Conservation (phyloP, 2,329 filamentous ascomycete genomes). For the Exophiala oligosperma region DNA sequence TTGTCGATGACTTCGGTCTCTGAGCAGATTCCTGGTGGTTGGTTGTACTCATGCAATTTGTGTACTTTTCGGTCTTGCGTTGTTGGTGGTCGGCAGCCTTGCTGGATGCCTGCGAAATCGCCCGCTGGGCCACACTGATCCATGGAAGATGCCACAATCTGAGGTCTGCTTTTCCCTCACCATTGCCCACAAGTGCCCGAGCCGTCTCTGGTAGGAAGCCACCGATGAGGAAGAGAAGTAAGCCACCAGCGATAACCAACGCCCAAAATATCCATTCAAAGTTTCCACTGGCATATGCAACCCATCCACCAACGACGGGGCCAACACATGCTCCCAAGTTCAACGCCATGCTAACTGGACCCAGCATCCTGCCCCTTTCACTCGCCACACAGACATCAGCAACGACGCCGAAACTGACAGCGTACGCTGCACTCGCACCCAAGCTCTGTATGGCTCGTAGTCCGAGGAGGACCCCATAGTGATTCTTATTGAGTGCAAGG, state of each 20-base stretch:
- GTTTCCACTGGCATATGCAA: conserved; percentile 23
- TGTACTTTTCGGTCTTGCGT: no score
- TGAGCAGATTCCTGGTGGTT: no score
- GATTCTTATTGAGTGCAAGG: conserved; percentile 38
- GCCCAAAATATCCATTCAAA: conserved; percentile 31
- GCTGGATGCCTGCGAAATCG: background rate
- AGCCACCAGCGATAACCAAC: conserved; percentile 26
- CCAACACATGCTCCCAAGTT: conserved; percentile 49
- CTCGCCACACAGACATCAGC: conserved; percentile 42
- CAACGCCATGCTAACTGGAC: conserved; percentile 32
- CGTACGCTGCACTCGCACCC: conserved; percentile 42
- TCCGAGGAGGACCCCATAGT: conserved; percentile 37
- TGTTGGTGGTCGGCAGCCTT: background rate
- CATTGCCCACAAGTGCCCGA: conserved; percentile 9
- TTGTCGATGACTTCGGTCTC: background rate
- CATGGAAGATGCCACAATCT: background rate
- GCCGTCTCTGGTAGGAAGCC: conserved; percentile 19
- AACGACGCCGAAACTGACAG: conserved; percentile 41
- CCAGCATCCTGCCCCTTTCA: conserved; percentile 46
- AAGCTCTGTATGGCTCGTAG: conserved; percentile 46
- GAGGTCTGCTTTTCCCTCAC: background rate
- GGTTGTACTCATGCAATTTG: background rate
- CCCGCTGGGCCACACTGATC: background rate
- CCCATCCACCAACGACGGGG: conserved; percentile 51
- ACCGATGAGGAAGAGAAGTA: conserved; percentile 7